Conservation (phyloP, 495 filamentous ascomycete species). For the Lichenothelia convexa region DNA sequence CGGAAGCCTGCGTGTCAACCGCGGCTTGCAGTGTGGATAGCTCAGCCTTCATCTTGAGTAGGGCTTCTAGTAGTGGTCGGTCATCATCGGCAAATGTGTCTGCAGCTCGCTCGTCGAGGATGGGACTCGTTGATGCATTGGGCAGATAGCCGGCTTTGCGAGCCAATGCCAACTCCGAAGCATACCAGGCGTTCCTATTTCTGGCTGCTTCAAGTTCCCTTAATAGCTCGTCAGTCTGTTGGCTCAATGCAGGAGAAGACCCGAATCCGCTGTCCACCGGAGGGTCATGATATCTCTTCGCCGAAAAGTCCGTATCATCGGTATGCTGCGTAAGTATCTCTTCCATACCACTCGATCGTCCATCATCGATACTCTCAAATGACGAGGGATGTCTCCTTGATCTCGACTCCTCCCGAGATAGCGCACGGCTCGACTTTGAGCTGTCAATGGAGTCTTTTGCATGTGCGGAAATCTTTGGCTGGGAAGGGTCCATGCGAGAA, state of each 20-base stretch:
- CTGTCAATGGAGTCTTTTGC: too few relatives aligned
- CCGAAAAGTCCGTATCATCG: too few relatives aligned
- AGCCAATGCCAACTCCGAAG: conserved; percentile 80
- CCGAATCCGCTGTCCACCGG: conserved; percentile 22
- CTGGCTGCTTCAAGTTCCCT: conserved; percentile 71
- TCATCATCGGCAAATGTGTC: conserved; percentile 81
- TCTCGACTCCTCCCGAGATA: too few relatives aligned
- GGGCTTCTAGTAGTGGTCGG: conserved; percentile 76
- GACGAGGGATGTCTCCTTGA: too few relatives aligned
- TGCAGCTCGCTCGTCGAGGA: conserved; percentile 53
- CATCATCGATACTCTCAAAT: too few relatives aligned
- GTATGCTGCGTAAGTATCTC: too few relatives aligned
- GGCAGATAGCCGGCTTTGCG: conserved; percentile 72
- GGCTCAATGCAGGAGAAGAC: conserved; percentile 18
- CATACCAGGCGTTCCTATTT: conserved; percentile 89
- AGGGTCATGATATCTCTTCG: too few relatives aligned
- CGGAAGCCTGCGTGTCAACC: conserved; percentile 65
- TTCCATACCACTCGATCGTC: too few relatives aligned
- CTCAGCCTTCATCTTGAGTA: conserved; percentile 76
- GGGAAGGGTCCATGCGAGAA: too few relatives aligned
- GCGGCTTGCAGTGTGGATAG: conserved; percentile 68
- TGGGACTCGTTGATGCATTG: conserved; percentile 49
- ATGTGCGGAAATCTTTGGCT: too few relatives aligned
- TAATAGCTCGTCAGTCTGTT: conserved; percentile 36
- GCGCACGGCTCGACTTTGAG: too few relatives aligned